Evolutionary conservation across 129 eudicot species (phyloP).

Genomic region (Kitagawia praeruptora): DNA sequence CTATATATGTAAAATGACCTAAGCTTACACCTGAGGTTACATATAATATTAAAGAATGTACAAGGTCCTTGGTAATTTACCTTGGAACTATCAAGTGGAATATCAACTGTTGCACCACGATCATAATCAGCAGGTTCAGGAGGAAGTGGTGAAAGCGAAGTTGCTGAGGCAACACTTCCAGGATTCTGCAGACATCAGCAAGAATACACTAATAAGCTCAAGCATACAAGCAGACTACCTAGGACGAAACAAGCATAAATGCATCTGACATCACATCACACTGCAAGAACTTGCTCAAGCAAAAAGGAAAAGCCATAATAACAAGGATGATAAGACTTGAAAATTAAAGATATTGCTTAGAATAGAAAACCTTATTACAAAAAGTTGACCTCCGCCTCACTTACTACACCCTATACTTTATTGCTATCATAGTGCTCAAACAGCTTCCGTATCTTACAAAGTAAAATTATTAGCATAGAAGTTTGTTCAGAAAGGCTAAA

Average conservation of each 20-base stretch:
- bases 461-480: background rate
- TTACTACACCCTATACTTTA: background rate
- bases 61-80: conserved; percentile 18
- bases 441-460: background rate
- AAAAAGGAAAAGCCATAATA: background rate
- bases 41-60: background rate
- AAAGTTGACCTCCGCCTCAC: background rate
- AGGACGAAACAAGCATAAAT: conserved; percentile 4
- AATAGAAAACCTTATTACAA: background rate
- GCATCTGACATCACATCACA: background rate
- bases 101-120: conserved; percentile 65
- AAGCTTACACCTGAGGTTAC: background rate
- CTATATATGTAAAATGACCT: conserved; percentile 25
- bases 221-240: background rate
- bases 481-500: background rate
- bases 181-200: conserved; percentile 43
- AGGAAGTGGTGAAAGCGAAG: conserved; percentile 82
- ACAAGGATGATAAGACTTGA: background rate
- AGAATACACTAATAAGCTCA: conserved; percentile 2
- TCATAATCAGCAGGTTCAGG: conserved; percentile 82
- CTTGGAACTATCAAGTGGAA: conserved; percentile 73
- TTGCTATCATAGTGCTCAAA: background rate
- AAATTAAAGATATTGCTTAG: background rate
- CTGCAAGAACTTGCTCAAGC: conserved; percentile 7
- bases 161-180: conserved; percentile 76